Percentiles rank a stretch among this genome's conserved stretches.
These are phyloP conservation scores for Oldenlandia corymbosa DNA, from an alignment of 257 asterid genomes.

Conservation along the genomic window DNA sequence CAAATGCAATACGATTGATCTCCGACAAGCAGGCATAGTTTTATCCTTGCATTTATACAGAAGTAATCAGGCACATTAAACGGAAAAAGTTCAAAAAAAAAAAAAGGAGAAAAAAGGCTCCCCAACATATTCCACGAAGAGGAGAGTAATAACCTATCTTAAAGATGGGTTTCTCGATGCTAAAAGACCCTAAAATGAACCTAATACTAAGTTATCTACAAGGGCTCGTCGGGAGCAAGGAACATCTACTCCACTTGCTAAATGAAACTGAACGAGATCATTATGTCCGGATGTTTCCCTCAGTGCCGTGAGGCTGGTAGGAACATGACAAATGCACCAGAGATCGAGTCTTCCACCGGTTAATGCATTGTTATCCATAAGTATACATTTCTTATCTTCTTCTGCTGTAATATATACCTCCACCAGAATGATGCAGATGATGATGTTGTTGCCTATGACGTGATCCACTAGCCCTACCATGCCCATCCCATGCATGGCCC, in stretches of 20 bases:
- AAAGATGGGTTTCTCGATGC: not conserved
- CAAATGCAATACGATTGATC: too few relatives aligned
- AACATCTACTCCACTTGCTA: not conserved
- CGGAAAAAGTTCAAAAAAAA: too few relatives aligned
- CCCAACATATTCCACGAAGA: too few relatives aligned
- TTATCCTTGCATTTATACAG: too few relatives aligned
- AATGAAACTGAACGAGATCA: too few relatives aligned
- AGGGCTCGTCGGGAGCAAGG: not conserved
- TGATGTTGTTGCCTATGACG: conserved; percentile 65
- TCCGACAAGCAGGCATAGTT: too few relatives aligned
- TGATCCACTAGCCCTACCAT: conserved; percentile 51
- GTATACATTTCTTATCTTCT: conserved; percentile 37
- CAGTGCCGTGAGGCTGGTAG: too few relatives aligned
- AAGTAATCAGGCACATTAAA: too few relatives aligned
- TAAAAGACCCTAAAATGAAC: not conserved
- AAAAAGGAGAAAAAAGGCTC: too few relatives aligned
- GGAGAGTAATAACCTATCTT: too few relatives aligned
- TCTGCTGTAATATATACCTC: conserved; percentile 76
- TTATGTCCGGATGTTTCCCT: too few relatives aligned
- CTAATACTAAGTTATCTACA: not conserved
- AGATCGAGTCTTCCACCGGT: not conserved
- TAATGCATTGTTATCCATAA: not conserved
- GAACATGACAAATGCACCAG: not conserved
- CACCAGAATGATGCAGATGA: conserved; percentile 68
- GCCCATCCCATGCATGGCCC: conserved; percentile 72